phyloP scores from a whole-genome alignment of 2,329 filamentous ascomycete species.

The Venturiaceae sp. region DNA sequence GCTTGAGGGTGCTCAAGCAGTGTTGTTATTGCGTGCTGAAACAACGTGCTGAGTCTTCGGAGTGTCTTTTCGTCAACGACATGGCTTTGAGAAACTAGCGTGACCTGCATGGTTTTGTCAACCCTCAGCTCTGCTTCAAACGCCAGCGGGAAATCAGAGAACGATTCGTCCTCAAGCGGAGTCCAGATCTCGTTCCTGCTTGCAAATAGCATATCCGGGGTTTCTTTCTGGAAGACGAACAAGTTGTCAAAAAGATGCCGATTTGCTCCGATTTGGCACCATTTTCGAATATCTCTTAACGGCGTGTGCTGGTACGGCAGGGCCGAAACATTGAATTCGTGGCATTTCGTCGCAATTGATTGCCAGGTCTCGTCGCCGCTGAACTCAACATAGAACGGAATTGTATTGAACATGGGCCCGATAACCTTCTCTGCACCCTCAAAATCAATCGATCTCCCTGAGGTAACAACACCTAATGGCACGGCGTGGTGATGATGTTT shows the following conservation, averaged over 20 bases:
- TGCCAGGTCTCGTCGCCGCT: slow-evolving; percentile 43
- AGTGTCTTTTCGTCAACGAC: slow-evolving; percentile 26
- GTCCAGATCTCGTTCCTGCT: slow-evolving; percentile 1
- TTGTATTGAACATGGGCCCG: slow-evolving; percentile 83
- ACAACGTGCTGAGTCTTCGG: slow-evolving; percentile 30
- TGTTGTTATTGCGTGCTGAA: slow-evolving; percentile 28
- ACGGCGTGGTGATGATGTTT: slow-evolving; percentile 36
- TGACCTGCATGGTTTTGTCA: slow-evolving; percentile 40
- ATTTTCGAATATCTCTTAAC: slow-evolving; percentile 71
- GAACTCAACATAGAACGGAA: slow-evolving; percentile 56
- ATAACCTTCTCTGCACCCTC: slow-evolving; percentile 56
- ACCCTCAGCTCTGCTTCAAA: slow-evolving; percentile 56
- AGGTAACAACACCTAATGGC: slow-evolving; percentile 65
- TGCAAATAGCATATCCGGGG: background rate
- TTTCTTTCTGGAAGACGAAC: slow-evolving; percentile 64
- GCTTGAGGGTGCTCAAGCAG: slow-evolving; percentile 24
- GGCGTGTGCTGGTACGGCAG: slow-evolving; percentile 71
- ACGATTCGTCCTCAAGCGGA: slow-evolving; percentile 24
- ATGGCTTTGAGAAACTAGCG: slow-evolving; percentile 48
- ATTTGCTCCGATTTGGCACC: background rate
- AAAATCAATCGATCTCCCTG: slow-evolving; percentile 64
- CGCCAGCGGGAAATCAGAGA: slow-evolving; percentile 65
- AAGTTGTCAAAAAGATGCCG: slow-evolving; percentile 58
- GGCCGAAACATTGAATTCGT: slow-evolving; percentile 58
- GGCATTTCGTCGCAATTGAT: slow-evolving; percentile 52